Base-by-base conservation (phyloP, 108 stramenopile genomes). In the Skeletonema marinoi region DNA sequence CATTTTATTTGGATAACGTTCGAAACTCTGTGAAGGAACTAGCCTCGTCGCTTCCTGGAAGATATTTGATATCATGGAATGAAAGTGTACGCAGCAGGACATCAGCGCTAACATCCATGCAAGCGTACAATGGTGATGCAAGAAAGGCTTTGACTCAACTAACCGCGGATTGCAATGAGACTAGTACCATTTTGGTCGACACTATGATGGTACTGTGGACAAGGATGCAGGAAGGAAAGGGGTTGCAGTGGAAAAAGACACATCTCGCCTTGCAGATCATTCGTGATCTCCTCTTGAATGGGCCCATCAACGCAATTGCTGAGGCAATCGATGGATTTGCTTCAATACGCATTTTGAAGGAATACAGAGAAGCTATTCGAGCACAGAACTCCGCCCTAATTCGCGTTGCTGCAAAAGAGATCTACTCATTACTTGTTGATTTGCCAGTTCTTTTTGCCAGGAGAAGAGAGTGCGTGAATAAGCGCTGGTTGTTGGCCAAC, bases 121-220 rank as follows among this genome's bases (percentile, higher is more conserved):
- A 87, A 35, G 36, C 77, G 6, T 82, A 74, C 42, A 72, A 71
- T 31, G 81, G 83, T 7, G 80, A 85, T 66, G 46, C 73, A 17
- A 41, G 6, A 25, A 67, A 65, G 42, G 86, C 76, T 14, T 48
- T 85, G 31, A 33, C 48, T 19, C 61, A 66, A 11, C 72, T 87
- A 9, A 75, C 64, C 51, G 63, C 62, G 35, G 86, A 85, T 44
- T 85, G 86, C 42, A 71, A 63, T 29, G 86, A 87, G 38, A 81
- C 62, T 19, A 71, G 71, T 19, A 39, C 56, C 7, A 32, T 74
- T 67, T 66, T 87, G 39, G 60, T 78, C 25, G 76, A 87, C 33
- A 68, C 72, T 1, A 74, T 87, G 63, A 84, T 81, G 68, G 75
- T 87, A 29, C 51, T 82, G 19, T 87, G 86, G 86, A 67, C 81